These are phyloP conservation scores for Coemansia sp. DNA, from an alignment of 192 early-diverging fungal genomes.

Conservation along the genomic window DNA sequence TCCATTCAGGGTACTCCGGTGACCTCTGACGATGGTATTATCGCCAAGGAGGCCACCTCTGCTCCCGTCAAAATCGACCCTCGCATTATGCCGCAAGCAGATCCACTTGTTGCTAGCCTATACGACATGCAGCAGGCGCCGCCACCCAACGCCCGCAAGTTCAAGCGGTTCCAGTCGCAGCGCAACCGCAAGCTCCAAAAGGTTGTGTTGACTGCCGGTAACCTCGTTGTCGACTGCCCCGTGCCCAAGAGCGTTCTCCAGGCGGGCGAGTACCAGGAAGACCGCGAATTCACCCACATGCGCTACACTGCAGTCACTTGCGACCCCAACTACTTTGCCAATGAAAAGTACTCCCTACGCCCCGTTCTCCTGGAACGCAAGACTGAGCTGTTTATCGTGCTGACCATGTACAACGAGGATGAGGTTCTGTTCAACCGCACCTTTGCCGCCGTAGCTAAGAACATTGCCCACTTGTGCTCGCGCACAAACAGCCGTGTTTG, in stretches of 20 bases:
- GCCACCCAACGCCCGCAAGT: slow-evolving; percentile 51
- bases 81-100: slow-evolving; percentile 49
- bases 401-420: slow-evolving; percentile 95
- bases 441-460: slow-evolving; percentile 85
- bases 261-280: slow-evolving; percentile 55
- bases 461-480: slow-evolving; percentile 87
- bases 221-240: slow-evolving; percentile 75
- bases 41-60: slow-evolving; percentile 14
- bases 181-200: slow-evolving; percentile 55
- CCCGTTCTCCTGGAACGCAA: slow-evolving; percentile 70
- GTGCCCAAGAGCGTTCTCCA: slow-evolving; percentile 64
- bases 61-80: slow-evolving; percentile 41
- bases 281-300: slow-evolving; percentile 88
- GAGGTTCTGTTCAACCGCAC: slow-evolving; percentile 88
- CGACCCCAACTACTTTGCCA: slow-evolving; percentile 82
- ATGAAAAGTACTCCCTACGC: slow-evolving; percentile 76
- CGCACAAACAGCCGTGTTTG: slow-evolving; percentile 76
- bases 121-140: slow-evolving; percentile 51
- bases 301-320: slow-evolving; percentile 93
- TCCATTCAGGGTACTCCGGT: slow-evolving; percentile 41
- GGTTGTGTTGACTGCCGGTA: slow-evolving; percentile 69
- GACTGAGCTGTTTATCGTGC: slow-evolving; percentile 90
- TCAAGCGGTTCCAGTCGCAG: slow-evolving; percentile 54
- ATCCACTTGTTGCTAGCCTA: slow-evolving; percentile 41
- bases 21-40: slow-evolving; percentile 35